phyloP scores from a whole-genome alignment of 768 basidiomycete species.

The Coprinopsis marcescibilis region DNA sequence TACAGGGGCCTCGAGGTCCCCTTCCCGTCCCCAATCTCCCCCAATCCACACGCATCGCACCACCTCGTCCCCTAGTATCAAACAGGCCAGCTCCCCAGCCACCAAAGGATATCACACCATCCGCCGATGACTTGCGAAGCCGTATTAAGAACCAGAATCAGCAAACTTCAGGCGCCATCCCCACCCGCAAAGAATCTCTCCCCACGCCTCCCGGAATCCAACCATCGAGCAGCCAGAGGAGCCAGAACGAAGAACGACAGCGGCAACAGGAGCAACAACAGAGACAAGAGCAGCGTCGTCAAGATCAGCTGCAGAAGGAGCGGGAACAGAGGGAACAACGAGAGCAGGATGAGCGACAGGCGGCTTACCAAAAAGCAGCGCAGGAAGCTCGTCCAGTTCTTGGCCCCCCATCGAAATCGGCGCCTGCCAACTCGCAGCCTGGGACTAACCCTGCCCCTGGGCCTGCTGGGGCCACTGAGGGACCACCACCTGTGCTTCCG shows the following conservation, averaged over 20 bases:
- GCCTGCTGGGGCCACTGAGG: constrained; percentile 44
- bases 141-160: constrained; percentile 62
- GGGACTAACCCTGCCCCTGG: constrained; percentile 40
- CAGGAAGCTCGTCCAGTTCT: constrained; percentile 35
- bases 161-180: constrained; percentile 39
- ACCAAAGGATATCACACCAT: constrained; percentile 56
- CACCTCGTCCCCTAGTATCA: constrained; percentile 29
- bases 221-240: constrained; percentile 14
- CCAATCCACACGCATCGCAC: constrained; percentile 25
- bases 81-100: constrained; percentile 66
- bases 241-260: constrained; percentile 22
- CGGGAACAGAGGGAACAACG: constrained; percentile 15
- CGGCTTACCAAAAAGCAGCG: constrained; percentile 16
- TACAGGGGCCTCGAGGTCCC: constrained; percentile 22
- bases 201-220: constrained; percentile 18
- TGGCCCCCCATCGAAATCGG: constrained; percentile 32
- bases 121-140: constrained; percentile 59
- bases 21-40: constrained; percentile 23
- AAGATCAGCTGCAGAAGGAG: constrained; percentile 16
- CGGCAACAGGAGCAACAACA: constrained; percentile 17
- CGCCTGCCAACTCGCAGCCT: constrained; percentile 42
- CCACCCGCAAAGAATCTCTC: constrained; percentile 49
- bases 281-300: constrained; percentile 21
- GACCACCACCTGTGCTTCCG: constrained; percentile 65
- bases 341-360: constrained; percentile 22